phyloP scores from a whole-genome alignment of 352 stramenopile species.

The Phytophthora pini region DNA sequence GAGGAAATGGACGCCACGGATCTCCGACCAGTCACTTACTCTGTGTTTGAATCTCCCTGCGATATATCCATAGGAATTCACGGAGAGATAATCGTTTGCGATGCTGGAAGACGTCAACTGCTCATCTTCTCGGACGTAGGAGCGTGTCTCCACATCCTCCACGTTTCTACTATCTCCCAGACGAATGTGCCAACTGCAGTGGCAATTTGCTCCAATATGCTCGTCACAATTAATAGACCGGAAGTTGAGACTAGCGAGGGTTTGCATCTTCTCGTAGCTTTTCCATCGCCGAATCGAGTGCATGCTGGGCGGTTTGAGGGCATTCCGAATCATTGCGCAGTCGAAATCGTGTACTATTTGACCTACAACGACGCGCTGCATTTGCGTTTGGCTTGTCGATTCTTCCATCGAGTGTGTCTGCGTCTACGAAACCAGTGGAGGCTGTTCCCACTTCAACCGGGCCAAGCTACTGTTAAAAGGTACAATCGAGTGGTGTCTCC shows the following conservation, averaged over 20 bases:
- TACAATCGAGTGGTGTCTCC: conserved; percentile 44
- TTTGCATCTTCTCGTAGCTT: conserved; percentile 21
- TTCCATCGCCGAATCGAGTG: conserved; percentile 34
- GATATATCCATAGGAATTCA: conserved; percentile 30
- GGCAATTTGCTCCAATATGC: conserved; percentile 29
- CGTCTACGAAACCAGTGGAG: conserved; percentile 58
- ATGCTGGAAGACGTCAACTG: conserved; percentile 38
- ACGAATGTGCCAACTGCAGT: conserved; percentile 21
- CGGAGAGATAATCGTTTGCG: conserved; percentile 55
- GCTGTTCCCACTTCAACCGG: conserved; percentile 48
- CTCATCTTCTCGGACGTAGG: conserved; percentile 55
- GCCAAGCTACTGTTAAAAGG: conserved; percentile 33
- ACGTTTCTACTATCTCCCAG: conserved; percentile 8
- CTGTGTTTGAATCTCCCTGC: conserved; percentile 41
- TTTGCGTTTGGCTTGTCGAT: conserved; percentile 46
- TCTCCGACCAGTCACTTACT: conserved; percentile 20
- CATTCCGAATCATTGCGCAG: conserved; percentile 32
- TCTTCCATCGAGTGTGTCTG: conserved; percentile 48
- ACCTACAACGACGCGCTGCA: conserved; percentile 57
- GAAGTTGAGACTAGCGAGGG: not conserved
- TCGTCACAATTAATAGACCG: conserved; percentile 11
- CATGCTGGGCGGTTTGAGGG: conserved; percentile 35
- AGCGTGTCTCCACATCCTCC: conserved; percentile 42
- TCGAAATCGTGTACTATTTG: conserved; percentile 45
- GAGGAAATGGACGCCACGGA: conserved; percentile 3